Evolutionary conservation across 352 stramenopile genomes (phyloP), one percentile per base, ranked within the genome.

Genomic region (Pythium volutum): DNA sequence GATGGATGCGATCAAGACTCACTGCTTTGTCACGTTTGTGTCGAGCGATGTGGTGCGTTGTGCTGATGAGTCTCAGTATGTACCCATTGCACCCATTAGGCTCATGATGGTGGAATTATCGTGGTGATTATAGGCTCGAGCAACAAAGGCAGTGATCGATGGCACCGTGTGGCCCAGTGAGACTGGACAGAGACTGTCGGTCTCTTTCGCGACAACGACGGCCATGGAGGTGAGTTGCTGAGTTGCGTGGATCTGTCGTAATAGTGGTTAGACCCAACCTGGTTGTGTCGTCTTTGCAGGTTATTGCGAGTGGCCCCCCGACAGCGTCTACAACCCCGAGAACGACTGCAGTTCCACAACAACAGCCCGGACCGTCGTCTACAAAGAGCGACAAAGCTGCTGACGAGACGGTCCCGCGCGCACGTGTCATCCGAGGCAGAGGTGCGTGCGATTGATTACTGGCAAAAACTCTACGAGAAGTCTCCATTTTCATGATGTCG

Each of bases 1-100:
- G 86, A 95, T 95, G 79, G 80, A 95, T 70, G 54, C 56, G 55
- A 95, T 95, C 64, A 95, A 95, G 70, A 94, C 84, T 1, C 84
- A 94, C 62, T 95, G 84, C 69, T 95, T 83, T 54, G 84, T 92
- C 57, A 92, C 86, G 29, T 93, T 88, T 58, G 27, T 23, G n/a
- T 51, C 47, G 0, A 15, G 49, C 12, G 49, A 49, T 16, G 47
- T 53, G 57, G 57, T 68, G 7, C 42, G 38, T 23, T n/a, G n/a
- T n/a, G n/a, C n/a, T n/a, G n/a, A n/a, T n/a, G n/a, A n/a, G n/a
- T n/a, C n/a, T n/a, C 5, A 39, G 4, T 15, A 29, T 38, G 11
- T 38, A 18, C 2, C 33, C 15, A 12, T 9, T 12, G 20, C 9
- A 29, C 14, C 14, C n/a, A 5, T 49, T 22, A n/a, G 26, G 46